Percentiles rank a stretch among this genome's conserved stretches.
These are phyloP conservation scores for Bothia castanella DNA, from an alignment of 1,284 basidiomycete species.

Conservation along the genomic window DNA sequence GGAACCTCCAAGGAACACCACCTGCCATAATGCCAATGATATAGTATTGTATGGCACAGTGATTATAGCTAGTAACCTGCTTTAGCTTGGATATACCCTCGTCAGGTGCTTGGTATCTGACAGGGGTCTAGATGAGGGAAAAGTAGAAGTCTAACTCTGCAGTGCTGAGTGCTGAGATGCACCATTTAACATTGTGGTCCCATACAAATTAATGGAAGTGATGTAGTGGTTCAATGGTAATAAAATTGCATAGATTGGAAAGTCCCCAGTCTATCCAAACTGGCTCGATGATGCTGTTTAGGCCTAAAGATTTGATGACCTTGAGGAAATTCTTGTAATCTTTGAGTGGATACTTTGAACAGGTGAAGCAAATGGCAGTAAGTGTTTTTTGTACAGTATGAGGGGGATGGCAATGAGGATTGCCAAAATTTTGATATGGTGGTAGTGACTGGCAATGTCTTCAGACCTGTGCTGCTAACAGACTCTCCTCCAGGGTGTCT, in stretches of 20 bases:
- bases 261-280: slow-evolving; percentile 12
- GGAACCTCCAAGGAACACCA: background rate
- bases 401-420: slow-evolving; percentile 1
- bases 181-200: slow-evolving; percentile 13
- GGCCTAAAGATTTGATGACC: background rate
- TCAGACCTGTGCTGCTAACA: background rate
- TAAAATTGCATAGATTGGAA: slow-evolving; percentile 5
- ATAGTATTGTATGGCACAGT: background rate
- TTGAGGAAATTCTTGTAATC: slow-evolving; percentile 6
- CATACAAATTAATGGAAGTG: background rate
- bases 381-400: slow-evolving; percentile 2
- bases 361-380: background rate
- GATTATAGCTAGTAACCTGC: slow-evolving; percentile 5
- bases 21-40: slow-evolving; percentile 1
- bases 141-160: slow-evolving; percentile 9
- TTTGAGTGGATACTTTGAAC: background rate
- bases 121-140: slow-evolving; percentile 5
- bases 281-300: slow-evolving; percentile 10
- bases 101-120: slow-evolving; percentile 1
- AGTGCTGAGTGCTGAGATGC: slow-evolving; percentile 2
- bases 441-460: slow-evolving; percentile 2
- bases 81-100: slow-evolving; percentile 7
- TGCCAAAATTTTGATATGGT: slow-evolving; percentile 4
- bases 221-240: background rate
- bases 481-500: slow-evolving; percentile 6